Evolutionary conservation across 2,329 filamentous ascomycete species (phyloP), one percentile per base, ranked within the genome.

Genomic region (Aspergillus transmontanensis): DNA sequence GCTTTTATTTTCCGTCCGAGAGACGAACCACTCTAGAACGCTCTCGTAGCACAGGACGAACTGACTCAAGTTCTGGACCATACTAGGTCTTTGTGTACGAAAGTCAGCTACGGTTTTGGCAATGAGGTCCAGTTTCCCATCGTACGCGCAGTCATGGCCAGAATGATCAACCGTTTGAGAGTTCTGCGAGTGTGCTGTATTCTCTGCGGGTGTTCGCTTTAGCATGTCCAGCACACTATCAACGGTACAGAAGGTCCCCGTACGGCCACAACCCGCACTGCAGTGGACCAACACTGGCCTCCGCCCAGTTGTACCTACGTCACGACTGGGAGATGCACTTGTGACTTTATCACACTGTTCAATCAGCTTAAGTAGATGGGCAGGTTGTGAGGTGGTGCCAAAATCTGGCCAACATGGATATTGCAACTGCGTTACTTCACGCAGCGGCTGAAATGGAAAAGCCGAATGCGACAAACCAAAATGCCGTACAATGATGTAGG

Each of bases 321-420:
- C 88, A 11, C 79, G 73, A 32, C 70, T 65, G 66, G 71, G 73
- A 26, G 71, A 73, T 26, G 71, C 69, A 81, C 76, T 21, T 80
- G 86, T 64, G 76, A 89, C 93, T 39, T 86, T 83, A 71, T 92
- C 95, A 71, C 90, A 92, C 58, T 97, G 86, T 76, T 97, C 93
- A n/a, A 98, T 91, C 19, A 99, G 81, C 2, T 90, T 91, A 19
- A 99, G 84, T 2, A 99, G 84, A 72, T 98, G 93, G 6, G 88
- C 87, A 1, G 95, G 93, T 72, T 96, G 91, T 0, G 95, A 93
- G 0, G 94, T 94, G 0, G 93, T 90, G 23, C 95, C 95, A 77
- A 98, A 97, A 73, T 99, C 95, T 0, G 95, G 95, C 95, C 95
- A 99, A n/a, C 90, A 89, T 0, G 93, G 89, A 76, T 97, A 98